Evolutionary conservation across 2,329 filamentous ascomycete genomes (phyloP).

Genomic region (Fusarium haematococcum): DNA sequence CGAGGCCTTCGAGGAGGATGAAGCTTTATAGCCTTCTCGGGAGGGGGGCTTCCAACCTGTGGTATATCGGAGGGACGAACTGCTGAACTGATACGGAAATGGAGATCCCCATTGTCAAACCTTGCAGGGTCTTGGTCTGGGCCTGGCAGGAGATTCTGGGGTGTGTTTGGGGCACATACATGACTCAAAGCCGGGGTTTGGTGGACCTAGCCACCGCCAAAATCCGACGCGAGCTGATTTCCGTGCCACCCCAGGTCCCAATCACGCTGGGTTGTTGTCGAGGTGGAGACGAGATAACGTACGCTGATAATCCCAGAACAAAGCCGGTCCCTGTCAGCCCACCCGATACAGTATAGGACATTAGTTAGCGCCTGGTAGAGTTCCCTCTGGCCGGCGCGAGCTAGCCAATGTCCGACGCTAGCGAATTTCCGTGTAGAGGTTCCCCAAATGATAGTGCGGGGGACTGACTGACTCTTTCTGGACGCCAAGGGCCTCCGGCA

Average conservation of each 20-base stretch:
- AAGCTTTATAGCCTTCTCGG: background rate
- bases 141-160: background rate
- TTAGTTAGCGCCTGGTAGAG: background rate
- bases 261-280: background rate
- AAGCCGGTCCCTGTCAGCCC: background rate
- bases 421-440: slow-evolving; percentile 1
- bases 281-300: background rate
- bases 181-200: background rate
- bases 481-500: background rate
- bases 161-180: background rate
- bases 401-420: slow-evolving; percentile 1
- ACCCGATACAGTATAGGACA: background rate
- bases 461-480: background rate
- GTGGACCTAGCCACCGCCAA: background rate
- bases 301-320: no score
- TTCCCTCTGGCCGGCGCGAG: background rate
- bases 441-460: background rate
- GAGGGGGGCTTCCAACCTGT: background rate
- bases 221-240: background rate
- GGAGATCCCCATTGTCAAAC: background rate
- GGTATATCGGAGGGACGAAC: background rate
- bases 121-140: background rate
- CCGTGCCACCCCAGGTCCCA: background rate
- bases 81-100: background rate
- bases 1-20: background rate